Conservation (phyloP, 2,329 filamentous ascomycete species). For the Talaromyces sp. region DNA sequence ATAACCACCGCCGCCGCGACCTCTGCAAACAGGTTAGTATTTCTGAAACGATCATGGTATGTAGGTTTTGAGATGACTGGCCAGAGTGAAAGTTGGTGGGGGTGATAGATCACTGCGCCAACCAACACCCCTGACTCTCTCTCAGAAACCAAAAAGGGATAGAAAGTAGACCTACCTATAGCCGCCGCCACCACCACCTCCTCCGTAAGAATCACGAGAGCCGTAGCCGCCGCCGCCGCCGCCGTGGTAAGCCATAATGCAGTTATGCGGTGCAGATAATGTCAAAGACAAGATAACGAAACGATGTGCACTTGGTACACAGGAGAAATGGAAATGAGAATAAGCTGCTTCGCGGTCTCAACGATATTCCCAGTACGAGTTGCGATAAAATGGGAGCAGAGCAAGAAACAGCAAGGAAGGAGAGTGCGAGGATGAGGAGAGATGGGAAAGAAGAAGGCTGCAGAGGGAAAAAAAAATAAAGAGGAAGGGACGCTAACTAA, state of each 20-base stretch:
- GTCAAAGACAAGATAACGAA: neutral
- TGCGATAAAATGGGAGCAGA: neutral
- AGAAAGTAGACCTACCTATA: conserved; percentile 34
- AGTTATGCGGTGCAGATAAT: neutral
- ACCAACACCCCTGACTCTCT: neutral
- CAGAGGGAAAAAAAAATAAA: conserved; percentile 9
- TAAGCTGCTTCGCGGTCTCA: neutral
- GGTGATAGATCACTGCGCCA: neutral
- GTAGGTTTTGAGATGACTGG: neutral
- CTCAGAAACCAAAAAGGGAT: neutral
- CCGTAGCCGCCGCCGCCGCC: conserved; percentile 38
- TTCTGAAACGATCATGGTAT: neutral
- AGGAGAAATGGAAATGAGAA: neutral
- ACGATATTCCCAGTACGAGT: neutral
- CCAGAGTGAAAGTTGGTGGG: neutral
- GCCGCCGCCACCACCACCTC: conserved; percentile 52
- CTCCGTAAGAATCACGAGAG: conserved; percentile 37
- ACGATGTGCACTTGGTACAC: neutral
- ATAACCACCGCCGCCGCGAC: conserved; percentile 42
- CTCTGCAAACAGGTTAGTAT: conserved; percentile 17
- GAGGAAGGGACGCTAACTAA: conserved; percentile 11
- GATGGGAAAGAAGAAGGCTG: neutral
- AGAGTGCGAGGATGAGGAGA: neutral
- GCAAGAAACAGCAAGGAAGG: neutral
- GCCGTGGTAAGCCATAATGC: conserved; percentile 64